Base-by-base conservation (phyloP, 2,329 filamentous ascomycete species). In the Beauveria varroae region DNA sequence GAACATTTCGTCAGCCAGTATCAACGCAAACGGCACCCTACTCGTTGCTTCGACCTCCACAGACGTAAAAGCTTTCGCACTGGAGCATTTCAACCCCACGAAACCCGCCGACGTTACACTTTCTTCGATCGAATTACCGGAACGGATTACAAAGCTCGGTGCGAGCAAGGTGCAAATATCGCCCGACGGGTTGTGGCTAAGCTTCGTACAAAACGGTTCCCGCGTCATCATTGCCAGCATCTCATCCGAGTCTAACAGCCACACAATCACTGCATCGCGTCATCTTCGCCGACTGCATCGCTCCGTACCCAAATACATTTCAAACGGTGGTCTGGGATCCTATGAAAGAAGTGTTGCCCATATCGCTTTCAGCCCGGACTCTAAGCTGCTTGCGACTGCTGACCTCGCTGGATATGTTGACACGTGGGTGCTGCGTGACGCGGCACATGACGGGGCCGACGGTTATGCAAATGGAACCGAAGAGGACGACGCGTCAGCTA, bases 371-470 rank as follows among this genome's bases (percentile, higher is more conserved):
- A 93, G 92, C 10, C 79, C 86, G 5, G 89, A 96, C 71, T 91
- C 90, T 70, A 86, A 83, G 65, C 84, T 96, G 64, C 77, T 98
- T 52, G 92, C 89, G 9, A 84, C 87, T 34, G 87, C 88, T 53
- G 93, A 97, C 72, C 75, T 97, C 57, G 87, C 89, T 49, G 95
- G 95, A 49, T 91, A 87, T 73, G 80, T 98, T 37, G 93, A 98
- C 70, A 91, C 88, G 20, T 99, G 93, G 90, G 76, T 91, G 1
- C 75, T 96, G 60, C 81, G 85, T 69, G 75, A 75, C 60, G 71
- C 72, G 9, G 65, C 64, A 3, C 67, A 72, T 28, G 60, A 64
- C 18, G 52, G 67, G 55, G 65, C 70, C 61, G 71, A 75, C 58
- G 71, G 69, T 14, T 68, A 72, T 34, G 70, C 65, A 62, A 70